A percentile compares a stretch with the other conserved stretches of the same genome.
phyloP scores from a whole-genome alignment of 1,139 yeast genomes.

The Saccharomyces hybrid region DNA sequence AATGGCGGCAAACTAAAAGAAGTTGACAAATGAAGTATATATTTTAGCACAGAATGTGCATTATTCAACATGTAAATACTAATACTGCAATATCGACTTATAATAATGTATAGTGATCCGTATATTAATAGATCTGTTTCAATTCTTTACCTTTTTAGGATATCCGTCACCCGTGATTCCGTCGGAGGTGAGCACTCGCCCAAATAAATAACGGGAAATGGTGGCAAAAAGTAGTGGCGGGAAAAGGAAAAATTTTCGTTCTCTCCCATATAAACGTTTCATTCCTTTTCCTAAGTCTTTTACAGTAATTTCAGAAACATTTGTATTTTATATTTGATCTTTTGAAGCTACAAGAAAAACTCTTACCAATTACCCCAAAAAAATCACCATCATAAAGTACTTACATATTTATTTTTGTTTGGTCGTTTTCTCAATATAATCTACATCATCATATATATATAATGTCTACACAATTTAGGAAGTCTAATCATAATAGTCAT shows the following conservation, averaged over 20 bases:
- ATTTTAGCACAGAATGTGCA: not conserved
- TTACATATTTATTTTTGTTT: not conserved
- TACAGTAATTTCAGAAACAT: not conserved
- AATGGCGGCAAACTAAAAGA: slow-evolving; percentile 41
- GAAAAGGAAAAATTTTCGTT: slow-evolving; percentile 1
- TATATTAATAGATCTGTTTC: not conserved
- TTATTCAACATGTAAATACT: not conserved
- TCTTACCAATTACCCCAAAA: not conserved
- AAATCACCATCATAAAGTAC: not conserved
- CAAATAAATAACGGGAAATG: not conserved
- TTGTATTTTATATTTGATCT: not conserved
- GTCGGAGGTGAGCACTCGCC: not conserved
- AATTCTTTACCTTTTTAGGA: not conserved
- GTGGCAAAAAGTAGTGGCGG: not conserved
- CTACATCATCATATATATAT: not conserved
- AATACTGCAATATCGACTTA: not conserved
- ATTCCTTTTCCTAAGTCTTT: not conserved
- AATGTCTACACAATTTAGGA: slow-evolving; percentile 1
- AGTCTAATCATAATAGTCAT: slow-evolving; percentile 5
- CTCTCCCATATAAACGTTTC: not conserved
- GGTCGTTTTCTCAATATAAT: slow-evolving; percentile 1
- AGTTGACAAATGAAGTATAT: not conserved
- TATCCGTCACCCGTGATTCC: not conserved
- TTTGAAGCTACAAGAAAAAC: not conserved
- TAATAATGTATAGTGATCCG: not conserved